Percentiles rank a stretch among this genome's conserved stretches.
These are phyloP conservation scores for Aspergillus sp. DNA, from an alignment of 2,329 filamentous ascomycete genomes.

Conservation along the genomic window DNA sequence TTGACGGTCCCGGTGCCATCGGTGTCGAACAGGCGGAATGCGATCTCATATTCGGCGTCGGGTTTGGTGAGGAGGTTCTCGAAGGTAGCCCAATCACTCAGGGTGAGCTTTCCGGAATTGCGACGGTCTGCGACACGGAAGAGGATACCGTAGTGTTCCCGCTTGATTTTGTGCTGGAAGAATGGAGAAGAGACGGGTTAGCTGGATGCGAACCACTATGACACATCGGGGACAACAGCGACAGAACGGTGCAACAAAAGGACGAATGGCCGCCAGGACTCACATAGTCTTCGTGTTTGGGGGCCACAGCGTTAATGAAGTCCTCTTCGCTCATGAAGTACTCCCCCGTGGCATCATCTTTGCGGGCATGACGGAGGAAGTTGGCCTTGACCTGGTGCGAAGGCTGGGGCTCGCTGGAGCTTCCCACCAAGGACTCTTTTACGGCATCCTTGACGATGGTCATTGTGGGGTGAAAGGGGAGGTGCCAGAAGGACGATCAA, in stretches of 20 bases:
- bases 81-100: constrained; percentile 89
- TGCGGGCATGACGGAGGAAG: constrained; percentile 74
- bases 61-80: constrained; percentile 91
- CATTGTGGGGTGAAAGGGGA: constrained; percentile 34
- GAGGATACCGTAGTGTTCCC: constrained; percentile 91
- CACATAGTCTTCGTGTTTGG: constrained; percentile 85
- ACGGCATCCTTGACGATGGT: constrained; percentile 64
- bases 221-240: constrained; percentile 13
- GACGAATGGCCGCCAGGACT: constrained; percentile 41
- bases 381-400: constrained; percentile 72
- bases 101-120: constrained; percentile 67
- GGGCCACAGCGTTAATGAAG: constrained; percentile 88
- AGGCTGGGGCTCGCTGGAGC: constrained; percentile 57
- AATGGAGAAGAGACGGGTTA: constrained; percentile 15
- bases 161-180: constrained; percentile 89
- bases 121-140: constrained; percentile 87
- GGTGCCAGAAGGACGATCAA: constrained; percentile 4
- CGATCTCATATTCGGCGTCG: constrained; percentile 98
- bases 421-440: constrained; percentile 76
- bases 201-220: constrained; percentile 10
- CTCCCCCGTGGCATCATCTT: constrained; percentile 74
- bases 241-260: not conserved
- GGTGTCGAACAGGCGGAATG: constrained; percentile 92
- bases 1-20: constrained; percentile 81
- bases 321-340: constrained; percentile 78